Evolutionary conservation across 345 rosid species (phyloP).

Genomic region (Ailanthus altissimus): DNA sequence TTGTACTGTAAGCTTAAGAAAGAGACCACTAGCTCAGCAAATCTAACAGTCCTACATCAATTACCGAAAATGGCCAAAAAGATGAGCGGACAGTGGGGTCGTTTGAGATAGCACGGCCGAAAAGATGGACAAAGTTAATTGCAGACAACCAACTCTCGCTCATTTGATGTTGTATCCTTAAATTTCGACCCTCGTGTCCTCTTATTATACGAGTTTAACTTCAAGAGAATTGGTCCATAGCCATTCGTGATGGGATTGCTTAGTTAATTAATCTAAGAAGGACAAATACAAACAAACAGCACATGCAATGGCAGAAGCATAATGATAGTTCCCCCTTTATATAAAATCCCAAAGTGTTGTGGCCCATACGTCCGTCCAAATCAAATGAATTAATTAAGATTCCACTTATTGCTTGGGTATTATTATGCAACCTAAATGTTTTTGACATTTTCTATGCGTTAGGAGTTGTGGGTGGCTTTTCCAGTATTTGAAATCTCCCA

Average conservation of each 20-base stretch:
- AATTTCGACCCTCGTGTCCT: neutral
- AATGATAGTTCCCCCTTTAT: neutral
- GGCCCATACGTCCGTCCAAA: neutral
- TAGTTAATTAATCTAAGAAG: neutral
- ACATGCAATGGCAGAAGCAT: neutral
- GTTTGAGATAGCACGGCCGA: neutral
- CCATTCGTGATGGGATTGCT: neutral
- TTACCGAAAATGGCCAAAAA: conserved; percentile 3
- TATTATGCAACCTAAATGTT: no score
- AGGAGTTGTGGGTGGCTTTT: no score
- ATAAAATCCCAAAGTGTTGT: neutral
- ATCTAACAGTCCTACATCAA: neutral
- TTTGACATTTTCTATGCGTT: no score
- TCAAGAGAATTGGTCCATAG: neutral
- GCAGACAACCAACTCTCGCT: neutral
- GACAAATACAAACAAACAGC: neutral
- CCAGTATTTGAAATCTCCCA: no score
- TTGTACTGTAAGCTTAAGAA: neutral
- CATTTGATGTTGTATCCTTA: neutral
- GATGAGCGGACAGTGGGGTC: neutral
- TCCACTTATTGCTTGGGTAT: no score
- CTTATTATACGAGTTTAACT: neutral
- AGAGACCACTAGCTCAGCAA: neutral
- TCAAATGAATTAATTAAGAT: neutral
- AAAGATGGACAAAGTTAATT: neutral